Evolutionary conservation across 2,329 filamentous ascomycete genomes (phyloP), one percentile per base, ranked within the genome.

Genomic region (Pseudogymnoascus sp.): DNA sequence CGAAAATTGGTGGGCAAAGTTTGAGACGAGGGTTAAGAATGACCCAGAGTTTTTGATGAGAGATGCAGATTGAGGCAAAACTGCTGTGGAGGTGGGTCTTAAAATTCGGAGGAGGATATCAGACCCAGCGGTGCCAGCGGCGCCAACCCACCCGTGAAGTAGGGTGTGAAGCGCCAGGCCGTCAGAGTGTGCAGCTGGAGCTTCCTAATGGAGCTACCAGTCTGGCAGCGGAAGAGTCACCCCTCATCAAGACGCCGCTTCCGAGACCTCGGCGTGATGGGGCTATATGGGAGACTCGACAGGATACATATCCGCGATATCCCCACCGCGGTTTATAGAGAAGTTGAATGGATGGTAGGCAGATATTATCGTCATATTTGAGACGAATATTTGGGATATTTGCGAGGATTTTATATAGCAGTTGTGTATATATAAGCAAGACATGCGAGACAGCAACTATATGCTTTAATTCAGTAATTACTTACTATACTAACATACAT

Each of bases 1-100:
- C 73, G 88, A 95, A 75, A 91, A 96, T 62, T 99, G 95, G 94
- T 99, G 95, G 94, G 82, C 80, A 63, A 97, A 97, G 75, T 99
- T 99, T 76, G 93, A 99, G 77, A 83, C 84, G 64, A 87, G 86
- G 71, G 82, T 99, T 38, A 87, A 92, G 68, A 81, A 84, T 65
- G 94, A 99, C 76, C 93, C 94, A 0, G 83, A 84, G 6, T 99
- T 99, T 72, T 77, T 99, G 67, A 92, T 97, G 75, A 84, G 87
- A 68, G 83, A 80, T 61, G 82, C 83, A 65, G 78, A 79, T 14
- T 70, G 68, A 62, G 43, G 47, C 15, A 53, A 6, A 1, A 20
- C 9, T 35, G 47, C n/a, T 35, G 11, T 20, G 14, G 9, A 15
- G 33, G 28, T 15, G 47, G 47, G 47, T 33, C 35, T 28, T 33